Conservation (phyloP, 352 stramenopile genomes). For the Pythium coloratum region DNA sequence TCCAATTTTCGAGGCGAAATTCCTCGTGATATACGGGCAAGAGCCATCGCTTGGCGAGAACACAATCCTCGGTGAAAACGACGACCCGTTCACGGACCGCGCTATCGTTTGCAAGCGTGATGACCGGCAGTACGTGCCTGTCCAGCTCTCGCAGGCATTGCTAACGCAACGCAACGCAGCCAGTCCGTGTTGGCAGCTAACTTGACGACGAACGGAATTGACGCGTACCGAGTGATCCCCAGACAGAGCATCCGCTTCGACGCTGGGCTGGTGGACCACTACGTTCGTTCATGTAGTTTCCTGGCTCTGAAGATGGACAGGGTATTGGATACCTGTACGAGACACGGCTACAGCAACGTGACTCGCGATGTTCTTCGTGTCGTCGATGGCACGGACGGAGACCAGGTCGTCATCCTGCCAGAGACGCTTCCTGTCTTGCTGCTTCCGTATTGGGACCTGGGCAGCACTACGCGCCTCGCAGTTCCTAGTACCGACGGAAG, state of each 20-base stretch:
- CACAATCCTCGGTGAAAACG: conserved; percentile 30
- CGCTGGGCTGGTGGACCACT: too few relatives aligned
- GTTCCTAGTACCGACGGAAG: conserved; percentile 23
- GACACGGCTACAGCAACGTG: too few relatives aligned
- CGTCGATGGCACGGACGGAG: conserved; percentile 4
- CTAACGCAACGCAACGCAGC: not conserved
- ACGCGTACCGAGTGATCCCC: conserved; percentile 17
- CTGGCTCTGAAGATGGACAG: conserved; percentile 11
- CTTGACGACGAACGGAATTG: not conserved
- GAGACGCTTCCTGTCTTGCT: conserved; percentile 28
- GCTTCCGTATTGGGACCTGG: conserved; percentile 32
- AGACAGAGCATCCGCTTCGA: not conserved
- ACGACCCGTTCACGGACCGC: conserved; percentile 46
- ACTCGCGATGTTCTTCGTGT: too few relatives aligned
- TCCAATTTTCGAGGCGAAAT: conserved; percentile 21
- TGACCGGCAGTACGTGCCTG: conserved; percentile 31
- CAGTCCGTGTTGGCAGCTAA: not conserved
- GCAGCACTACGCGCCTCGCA: not conserved
- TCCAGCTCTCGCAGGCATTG: conserved; percentile 23
- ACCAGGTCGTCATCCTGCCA: too few relatives aligned
- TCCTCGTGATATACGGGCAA: conserved; percentile 21
- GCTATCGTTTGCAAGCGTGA: conserved; percentile 36
- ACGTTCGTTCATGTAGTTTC: too few relatives aligned
- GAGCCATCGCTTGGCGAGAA: conserved; percentile 6
- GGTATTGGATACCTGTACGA: too few relatives aligned